phyloP scores from a whole-genome alignment of 2,329 filamentous ascomycete species.

The Lasiodiplodia citricola region DNA sequence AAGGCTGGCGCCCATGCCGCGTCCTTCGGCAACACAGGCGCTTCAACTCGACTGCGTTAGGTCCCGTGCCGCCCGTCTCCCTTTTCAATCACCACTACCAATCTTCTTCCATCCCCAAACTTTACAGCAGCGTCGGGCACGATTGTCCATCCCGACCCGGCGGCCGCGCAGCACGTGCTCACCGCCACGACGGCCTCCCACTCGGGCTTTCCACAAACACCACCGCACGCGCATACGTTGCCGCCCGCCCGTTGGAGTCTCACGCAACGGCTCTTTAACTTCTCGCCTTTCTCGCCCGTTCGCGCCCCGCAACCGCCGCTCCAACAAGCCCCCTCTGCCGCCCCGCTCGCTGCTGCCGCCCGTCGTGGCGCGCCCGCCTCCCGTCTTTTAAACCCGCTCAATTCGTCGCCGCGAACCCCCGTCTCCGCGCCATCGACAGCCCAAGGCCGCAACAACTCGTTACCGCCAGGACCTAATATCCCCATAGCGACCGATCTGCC shows the following conservation, averaged over 20 bases:
- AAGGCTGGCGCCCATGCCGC: neutral
- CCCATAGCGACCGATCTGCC: constrained; percentile 40
- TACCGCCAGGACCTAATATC: constrained; percentile 48
- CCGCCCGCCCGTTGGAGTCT: constrained; percentile 43
- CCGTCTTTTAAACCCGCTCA: constrained; percentile 66
- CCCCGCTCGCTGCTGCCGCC: constrained; percentile 32
- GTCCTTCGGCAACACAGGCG: neutral
- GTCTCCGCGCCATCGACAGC: constrained; percentile 49
- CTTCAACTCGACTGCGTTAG: constrained; percentile 10
- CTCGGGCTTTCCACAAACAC: constrained; percentile 34
- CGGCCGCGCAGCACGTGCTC: constrained; percentile 22
- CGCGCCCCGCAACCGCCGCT: constrained; percentile 29
- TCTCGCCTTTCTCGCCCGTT: constrained; percentile 39
- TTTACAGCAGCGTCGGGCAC: constrained; percentile 7
- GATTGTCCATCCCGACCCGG: neutral
- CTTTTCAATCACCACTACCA: constrained; percentile 20
- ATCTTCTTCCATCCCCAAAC: neutral
- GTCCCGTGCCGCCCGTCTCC: constrained; percentile 4
- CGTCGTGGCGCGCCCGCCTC: constrained; percentile 49
- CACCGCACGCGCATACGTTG: constrained; percentile 36
- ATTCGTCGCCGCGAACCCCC: constrained; percentile 60
- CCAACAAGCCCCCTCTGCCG: neutral
- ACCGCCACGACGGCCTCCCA: constrained; percentile 32
- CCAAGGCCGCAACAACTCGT: constrained; percentile 30
- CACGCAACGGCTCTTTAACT: constrained; percentile 49